These are phyloP conservation scores for Yamadazyma aaseri DNA, from an alignment of 1,139 yeast species.

Conservation along the genomic window DNA sequence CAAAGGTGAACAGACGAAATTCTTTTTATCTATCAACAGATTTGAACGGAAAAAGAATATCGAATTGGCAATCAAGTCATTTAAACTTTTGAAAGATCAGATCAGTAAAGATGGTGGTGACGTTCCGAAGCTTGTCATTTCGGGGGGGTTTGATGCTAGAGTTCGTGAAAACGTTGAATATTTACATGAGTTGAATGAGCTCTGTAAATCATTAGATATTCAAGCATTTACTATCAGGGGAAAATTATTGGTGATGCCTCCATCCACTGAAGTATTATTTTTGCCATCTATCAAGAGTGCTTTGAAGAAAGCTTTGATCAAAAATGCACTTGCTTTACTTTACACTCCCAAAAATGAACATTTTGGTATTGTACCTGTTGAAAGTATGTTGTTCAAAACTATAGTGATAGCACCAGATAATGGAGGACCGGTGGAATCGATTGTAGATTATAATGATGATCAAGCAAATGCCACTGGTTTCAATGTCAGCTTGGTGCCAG, in stretches of 20 bases:
- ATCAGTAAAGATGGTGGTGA: constrained; percentile 9
- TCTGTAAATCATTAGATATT: constrained; percentile 48
- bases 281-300: constrained; percentile 74
- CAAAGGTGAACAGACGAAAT: constrained; percentile 25
- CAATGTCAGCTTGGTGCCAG: constrained; percentile 53
- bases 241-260: constrained; percentile 36
- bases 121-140: constrained; percentile 53
- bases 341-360: constrained; percentile 94
- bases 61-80: constrained; percentile 71
- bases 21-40: constrained; percentile 76
- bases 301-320: constrained; percentile 63
- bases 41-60: constrained; percentile 86
- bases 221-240: constrained; percentile 49
- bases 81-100: constrained; percentile 34
- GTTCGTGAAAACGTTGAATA: constrained; percentile 77
- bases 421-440: constrained; percentile 93
- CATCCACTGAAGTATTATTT: constrained; percentile 58
- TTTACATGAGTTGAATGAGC: constrained; percentile 54
- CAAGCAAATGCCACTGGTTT: constrained; percentile 68
- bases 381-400: constrained; percentile 81
- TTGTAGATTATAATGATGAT: constrained; percentile 45
- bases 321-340: constrained; percentile 57
- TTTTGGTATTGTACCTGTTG: constrained; percentile 96
- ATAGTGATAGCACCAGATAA: constrained; percentile 84
- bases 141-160: constrained; percentile 91